Conservation (phyloP, 2,329 filamentous ascomycete genomes). For the Diaporthe aspalathi region DNA sequence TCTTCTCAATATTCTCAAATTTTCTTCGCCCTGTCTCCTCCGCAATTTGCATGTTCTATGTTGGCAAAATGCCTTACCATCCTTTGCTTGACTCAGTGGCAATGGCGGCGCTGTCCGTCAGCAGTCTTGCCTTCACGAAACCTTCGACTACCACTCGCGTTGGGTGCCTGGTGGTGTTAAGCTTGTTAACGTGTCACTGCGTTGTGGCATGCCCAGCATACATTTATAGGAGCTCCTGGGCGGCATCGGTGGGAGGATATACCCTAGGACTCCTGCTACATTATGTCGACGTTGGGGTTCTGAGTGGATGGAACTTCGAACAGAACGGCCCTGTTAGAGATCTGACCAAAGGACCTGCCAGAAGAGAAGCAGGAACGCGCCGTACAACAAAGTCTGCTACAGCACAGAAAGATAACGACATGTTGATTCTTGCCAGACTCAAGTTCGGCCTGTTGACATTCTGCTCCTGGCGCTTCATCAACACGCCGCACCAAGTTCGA, state of each 20-base stretch:
- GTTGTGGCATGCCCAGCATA: background rate
- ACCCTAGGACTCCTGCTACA: background rate
- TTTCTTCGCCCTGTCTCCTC: background rate
- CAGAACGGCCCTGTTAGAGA: no score
- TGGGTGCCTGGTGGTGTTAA: background rate
- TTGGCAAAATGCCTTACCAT: background rate
- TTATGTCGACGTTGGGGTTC: background rate
- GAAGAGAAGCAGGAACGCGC: no score
- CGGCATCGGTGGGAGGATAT: background rate
- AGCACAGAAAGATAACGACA: no score
- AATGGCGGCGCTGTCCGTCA: background rate
- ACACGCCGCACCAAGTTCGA: no score
- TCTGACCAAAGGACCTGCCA: no score
- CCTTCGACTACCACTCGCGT: background rate
- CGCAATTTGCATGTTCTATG: background rate
- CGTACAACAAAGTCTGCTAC: no score
- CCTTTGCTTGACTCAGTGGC: background rate
- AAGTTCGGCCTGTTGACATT: no score
- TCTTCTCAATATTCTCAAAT: background rate
- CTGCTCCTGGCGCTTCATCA: no score
- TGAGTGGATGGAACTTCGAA: background rate
- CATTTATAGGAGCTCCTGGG: background rate
- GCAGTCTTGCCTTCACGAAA: background rate
- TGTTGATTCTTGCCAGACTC: no score
- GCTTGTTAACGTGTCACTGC: conserved; percentile 1